phyloP scores from a whole-genome alignment of 306 rosid species.

The Acacia confusa region DNA sequence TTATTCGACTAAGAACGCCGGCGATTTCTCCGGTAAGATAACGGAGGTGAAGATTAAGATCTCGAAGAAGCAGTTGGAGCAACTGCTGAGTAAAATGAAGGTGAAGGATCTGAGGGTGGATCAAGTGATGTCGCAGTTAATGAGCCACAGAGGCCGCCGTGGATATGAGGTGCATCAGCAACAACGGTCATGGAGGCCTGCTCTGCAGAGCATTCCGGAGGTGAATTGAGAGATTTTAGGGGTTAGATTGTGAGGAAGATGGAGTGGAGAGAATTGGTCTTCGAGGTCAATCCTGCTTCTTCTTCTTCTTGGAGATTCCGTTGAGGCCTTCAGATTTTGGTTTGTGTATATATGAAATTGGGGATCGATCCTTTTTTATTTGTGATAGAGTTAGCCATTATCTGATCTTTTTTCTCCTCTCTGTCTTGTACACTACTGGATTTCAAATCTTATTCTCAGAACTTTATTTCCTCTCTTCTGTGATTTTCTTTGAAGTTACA shows the following conservation, averaged over 20 bases:
- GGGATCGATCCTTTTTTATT: not conserved
- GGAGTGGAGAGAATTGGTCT: constrained; percentile 34
- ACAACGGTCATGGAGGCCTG: constrained; percentile 72
- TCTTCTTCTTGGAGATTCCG: not conserved
- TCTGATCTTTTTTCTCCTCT: not conserved
- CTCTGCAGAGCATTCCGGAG: constrained; percentile 85
- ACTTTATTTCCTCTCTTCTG: too few relatives aligned
- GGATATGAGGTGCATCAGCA: constrained; percentile 35
- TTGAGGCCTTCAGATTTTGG: not conserved
- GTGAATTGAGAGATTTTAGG: constrained; percentile 18
- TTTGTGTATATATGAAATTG: not conserved
- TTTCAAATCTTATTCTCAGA: not conserved
- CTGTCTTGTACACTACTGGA: not conserved
- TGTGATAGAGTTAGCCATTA: not conserved
- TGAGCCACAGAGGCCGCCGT: constrained; percentile 12
- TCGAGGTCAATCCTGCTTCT: constrained; percentile 36
- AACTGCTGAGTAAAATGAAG: constrained; percentile 53
- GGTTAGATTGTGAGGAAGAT: not conserved
- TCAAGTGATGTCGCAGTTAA: constrained; percentile 61
- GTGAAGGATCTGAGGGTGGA: constrained; percentile 57
- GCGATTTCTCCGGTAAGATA: not conserved
- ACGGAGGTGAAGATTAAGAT: constrained; percentile 83
- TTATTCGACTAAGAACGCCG: not conserved
- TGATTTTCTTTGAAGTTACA: too few relatives aligned
- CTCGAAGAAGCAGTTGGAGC: constrained; percentile 74